Base-by-base conservation (phyloP, 257 asterid species). In the Solanum chmielewskii region DNA sequence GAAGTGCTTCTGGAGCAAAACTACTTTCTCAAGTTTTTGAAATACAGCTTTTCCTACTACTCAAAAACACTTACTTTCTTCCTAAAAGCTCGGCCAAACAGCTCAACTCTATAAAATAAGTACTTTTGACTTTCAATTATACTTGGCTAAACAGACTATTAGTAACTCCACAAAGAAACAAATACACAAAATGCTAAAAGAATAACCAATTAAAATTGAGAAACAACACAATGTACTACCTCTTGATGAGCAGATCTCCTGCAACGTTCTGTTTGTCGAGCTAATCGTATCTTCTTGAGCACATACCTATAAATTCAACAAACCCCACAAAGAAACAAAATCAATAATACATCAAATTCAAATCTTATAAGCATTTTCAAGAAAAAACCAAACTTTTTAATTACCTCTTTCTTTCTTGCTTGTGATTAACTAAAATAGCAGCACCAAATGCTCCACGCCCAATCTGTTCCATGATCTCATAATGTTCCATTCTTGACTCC, bases 371-470 rank as follows among this genome's bases (percentile, higher is more conserved):
- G 42, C 39, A 66, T 64, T 47, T 33, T 18, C 9, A 84, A 11
- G 86, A 62, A 84, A 45, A 86, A 20, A 70, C 21, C 23, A 4
- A 81, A 83, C 21, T 23, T 64, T 41, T 9, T 44, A 86, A 70
- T 83, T 91, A 97, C 99, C 93, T 97, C 89, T 95, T 96, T 89
- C 92, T 94, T 88, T 95, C 99, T 90, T 90, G 78, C 90, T 94
- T 97, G 91, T 97, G 99, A 93, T 96, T 94, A 91, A 95, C 99
- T 90, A 97, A 89, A 92, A 97, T 97, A 89, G 99, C 99, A 27
- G 99, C 99, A 41, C 99, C 99, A 91, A 97, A 97, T 90, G 99
- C 99, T 47, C 99, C 99, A 88, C 99, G 97, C 12, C 99, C 99
- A 90, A 97, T 96, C 94, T 97, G 99, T 96, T 97, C 99, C 99